Conservation (phyloP, 495 filamentous ascomycete species). For the Hypoxylon fuscum region DNA sequence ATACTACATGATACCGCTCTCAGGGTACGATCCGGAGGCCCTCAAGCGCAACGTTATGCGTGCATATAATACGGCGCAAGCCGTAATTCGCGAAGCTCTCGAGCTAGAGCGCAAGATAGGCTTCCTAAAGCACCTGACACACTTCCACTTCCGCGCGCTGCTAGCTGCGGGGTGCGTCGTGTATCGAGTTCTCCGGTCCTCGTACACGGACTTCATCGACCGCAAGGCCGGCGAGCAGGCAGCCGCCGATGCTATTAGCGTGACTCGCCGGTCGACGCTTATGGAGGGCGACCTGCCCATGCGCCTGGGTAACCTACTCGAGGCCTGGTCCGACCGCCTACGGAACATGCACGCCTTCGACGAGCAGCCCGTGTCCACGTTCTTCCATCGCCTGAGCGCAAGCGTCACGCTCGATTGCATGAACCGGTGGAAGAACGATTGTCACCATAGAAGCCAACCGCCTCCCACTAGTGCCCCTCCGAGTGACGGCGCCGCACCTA, state of each 20-base stretch:
- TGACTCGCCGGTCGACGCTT: slow-evolving; percentile 33
- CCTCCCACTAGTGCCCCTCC: neutral
- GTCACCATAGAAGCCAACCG: slow-evolving; percentile 8
- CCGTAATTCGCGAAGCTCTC: slow-evolving; percentile 44
- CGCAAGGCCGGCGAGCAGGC: slow-evolving; percentile 24
- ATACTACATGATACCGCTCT: slow-evolving; percentile 56
- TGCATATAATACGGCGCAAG: slow-evolving; percentile 50
- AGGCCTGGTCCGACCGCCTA: slow-evolving; percentile 38
- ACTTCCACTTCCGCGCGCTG: slow-evolving; percentile 53
- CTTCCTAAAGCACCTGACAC: slow-evolving; percentile 52
- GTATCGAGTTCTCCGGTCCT: slow-evolving; percentile 50
- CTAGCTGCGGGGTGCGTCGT: slow-evolving; percentile 48
- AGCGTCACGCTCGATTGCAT: slow-evolving; percentile 54
- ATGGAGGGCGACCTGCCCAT: slow-evolving; percentile 45
- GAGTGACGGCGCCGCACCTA: neutral
- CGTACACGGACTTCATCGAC: slow-evolving; percentile 44
- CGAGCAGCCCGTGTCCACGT: slow-evolving; percentile 43
- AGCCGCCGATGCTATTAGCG: slow-evolving; percentile 28
- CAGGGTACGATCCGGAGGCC: slow-evolving; percentile 45
- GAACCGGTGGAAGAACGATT: slow-evolving; percentile 46
- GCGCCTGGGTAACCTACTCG: slow-evolving; percentile 48
- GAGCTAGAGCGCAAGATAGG: slow-evolving; percentile 43
- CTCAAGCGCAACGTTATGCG: slow-evolving; percentile 53
- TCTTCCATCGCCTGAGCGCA: slow-evolving; percentile 49
- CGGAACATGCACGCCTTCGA: neutral